Evolutionary conservation across 768 basidiomycete species (phyloP), one percentile per base, ranked within the genome.

Genomic region (Termitomyces heimii): DNA sequence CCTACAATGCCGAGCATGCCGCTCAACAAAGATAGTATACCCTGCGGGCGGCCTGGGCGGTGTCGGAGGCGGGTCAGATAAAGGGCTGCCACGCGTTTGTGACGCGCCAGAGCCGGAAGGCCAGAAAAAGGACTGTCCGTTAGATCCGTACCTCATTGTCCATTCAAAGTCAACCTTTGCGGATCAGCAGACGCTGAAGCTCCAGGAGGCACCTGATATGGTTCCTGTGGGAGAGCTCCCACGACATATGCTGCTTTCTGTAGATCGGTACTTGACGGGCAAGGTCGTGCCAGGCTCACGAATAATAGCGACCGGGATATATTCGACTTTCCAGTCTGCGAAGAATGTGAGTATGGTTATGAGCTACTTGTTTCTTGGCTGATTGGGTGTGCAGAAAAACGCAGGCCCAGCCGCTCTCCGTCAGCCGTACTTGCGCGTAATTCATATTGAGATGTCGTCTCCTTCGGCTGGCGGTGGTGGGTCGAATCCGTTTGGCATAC

Each of bases 171-270:
- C 93, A 32, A 79, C 83, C 6, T 99, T 98, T 67, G 88, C 94
- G 8, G 97, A 99, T 68, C 94, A 97, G 63, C 97, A 99, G 72
- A 90, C 84, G 12, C 80, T 99, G 64, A 99, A 99, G 70, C 82
- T 99, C 13, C 97, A 99, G 71, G 97, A 99, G 71, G 95, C 96
- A 18, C 97, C 97, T 0, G 97, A 99, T 70, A 97, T 98, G 93
- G 97, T 99, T 1, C 97, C 97, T 0, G 95, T 98, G 26, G 97
- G 97, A 79, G 97, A 99, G 68, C 77, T 99, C 42, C 97, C 97
- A 9, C 75, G 95, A 49, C 97, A 98, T 68, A 94, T 99, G 81
- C 80, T 96, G 51, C 77, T 99, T 26, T 95, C 92, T 29, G 85
- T 85, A 5, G 97, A 99, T 70, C 78, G 96, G 70, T 87, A 94